These are phyloP conservation scores for Phoma sp. DNA, from an alignment of 2,329 filamentous ascomycete genomes.

Conservation along the genomic window DNA sequence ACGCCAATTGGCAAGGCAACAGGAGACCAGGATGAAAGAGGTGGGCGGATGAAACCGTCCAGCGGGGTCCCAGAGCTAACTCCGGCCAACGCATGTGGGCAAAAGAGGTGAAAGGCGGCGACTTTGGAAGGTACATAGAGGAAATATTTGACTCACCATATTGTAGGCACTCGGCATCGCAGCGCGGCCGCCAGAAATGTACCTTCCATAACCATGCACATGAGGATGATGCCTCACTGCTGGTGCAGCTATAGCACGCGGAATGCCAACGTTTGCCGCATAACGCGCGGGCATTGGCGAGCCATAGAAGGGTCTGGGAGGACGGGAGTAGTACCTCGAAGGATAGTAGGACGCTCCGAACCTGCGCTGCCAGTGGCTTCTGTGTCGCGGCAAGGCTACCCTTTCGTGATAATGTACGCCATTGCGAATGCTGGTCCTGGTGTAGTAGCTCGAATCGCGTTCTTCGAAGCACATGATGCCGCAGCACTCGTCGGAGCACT, in stretches of 20 bases:
- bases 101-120: constrained; percentile 19
- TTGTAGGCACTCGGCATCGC: constrained; percentile 26
- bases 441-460: constrained; percentile 17
- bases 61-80: background rate
- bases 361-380: constrained; percentile 27
- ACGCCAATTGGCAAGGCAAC: constrained; percentile 6
- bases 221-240: constrained; percentile 12
- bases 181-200: constrained; percentile 23
- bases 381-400: constrained; percentile 10
- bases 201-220: constrained; percentile 19
- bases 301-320: constrained; percentile 18
- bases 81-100: constrained; percentile 16
- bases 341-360: constrained; percentile 38
- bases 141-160: constrained; percentile 29
- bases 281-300: constrained; percentile 15
- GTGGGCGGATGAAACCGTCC: constrained; percentile 2
- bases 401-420: constrained; percentile 19
- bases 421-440: constrained; percentile 21
- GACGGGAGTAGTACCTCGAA: constrained; percentile 30
- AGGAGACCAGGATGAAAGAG: constrained; percentile 1
- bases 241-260: constrained; percentile 1
- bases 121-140: constrained; percentile 13
- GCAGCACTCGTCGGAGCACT: too few relatives aligned
- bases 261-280: constrained; percentile 11
- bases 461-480: constrained; percentile 33